Conservation (phyloP, 1,139 yeast genomes). For the Scheffersomyces segobiensis region DNA sequence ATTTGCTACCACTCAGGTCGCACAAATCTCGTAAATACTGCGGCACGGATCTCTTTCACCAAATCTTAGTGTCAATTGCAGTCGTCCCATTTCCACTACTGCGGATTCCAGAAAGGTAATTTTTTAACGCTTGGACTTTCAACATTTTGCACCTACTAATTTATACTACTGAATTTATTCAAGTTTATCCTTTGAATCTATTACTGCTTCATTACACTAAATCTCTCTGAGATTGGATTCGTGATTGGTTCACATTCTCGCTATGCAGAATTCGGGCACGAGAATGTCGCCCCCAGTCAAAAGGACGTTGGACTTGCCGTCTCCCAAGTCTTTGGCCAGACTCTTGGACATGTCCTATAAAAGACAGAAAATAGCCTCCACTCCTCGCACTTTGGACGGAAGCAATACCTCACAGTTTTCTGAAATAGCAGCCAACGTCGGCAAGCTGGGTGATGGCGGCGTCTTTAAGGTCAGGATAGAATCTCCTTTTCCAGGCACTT, state of each 20-base stretch:
- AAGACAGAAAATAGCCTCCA: conserved; percentile 5
- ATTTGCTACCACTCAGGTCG: background rate
- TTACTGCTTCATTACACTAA: background rate
- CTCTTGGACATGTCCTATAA: conserved; percentile 10
- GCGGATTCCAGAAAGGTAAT: background rate
- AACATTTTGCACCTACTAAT: background rate
- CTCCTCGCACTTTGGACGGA: conserved; percentile 9
- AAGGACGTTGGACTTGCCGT: conserved; percentile 11
- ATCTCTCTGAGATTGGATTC: background rate
- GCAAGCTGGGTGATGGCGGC: background rate
- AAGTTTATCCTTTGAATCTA: background rate
- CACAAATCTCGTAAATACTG: background rate
- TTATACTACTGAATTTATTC: background rate
- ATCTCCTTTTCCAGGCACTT: background rate
- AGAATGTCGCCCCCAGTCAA: conserved; percentile 1
- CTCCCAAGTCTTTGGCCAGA: conserved; percentile 13
- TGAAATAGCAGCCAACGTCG: background rate
- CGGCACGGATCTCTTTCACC: background rate
- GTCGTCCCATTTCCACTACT: background rate
- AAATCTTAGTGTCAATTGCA: background rate
- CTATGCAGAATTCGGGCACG: background rate
- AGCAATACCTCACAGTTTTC: conserved; percentile 1
- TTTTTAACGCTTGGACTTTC: background rate
- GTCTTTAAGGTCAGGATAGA: background rate
- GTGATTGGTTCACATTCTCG: background rate